phyloP scores from a whole-genome alignment of 306 rosid genomes.

The Vigna hirtella region DNA sequence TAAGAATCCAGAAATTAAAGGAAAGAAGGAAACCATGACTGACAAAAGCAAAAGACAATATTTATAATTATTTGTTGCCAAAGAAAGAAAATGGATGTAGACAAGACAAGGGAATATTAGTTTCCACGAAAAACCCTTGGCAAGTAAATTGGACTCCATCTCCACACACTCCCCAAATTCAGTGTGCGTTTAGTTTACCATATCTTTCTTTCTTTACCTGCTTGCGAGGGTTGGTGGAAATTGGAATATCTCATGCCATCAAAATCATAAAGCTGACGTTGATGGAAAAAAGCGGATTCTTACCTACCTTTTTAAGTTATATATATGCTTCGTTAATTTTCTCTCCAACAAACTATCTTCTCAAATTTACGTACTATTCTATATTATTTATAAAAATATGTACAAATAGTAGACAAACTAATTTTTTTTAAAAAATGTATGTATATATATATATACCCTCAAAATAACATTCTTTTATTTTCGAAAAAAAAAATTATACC shows the following conservation, averaged over 20 bases:
- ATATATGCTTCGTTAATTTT: neutral
- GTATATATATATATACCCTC: too few relatives aligned
- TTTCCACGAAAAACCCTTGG: neutral
- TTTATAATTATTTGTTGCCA: neutral
- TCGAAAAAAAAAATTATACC: too few relatives aligned
- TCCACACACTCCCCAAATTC: neutral
- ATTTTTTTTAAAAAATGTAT: too few relatives aligned
- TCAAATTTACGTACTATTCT: too few relatives aligned
- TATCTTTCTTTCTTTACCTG: neutral
- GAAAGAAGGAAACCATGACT: constrained; percentile 11
- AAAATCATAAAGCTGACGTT: neutral
- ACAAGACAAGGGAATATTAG: constrained; percentile 31
- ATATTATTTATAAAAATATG: too few relatives aligned
- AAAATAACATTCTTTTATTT: too few relatives aligned
- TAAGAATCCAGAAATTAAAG: neutral
- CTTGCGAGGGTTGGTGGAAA: neutral
- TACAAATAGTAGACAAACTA: too few relatives aligned
- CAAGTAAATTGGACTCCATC: neutral
- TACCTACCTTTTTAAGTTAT: neutral
- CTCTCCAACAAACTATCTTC: too few relatives aligned
- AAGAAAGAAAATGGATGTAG: constrained; percentile 15
- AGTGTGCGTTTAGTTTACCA: neutral
- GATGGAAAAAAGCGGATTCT: constrained; percentile 12
- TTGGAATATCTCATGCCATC: neutral
- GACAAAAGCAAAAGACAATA: neutral